Percentiles rank a stretch among this genome's conserved stretches.
These are phyloP conservation scores for Heritiera fomes DNA, from an alignment of 345 rosid genomes.

Conservation along the genomic window DNA sequence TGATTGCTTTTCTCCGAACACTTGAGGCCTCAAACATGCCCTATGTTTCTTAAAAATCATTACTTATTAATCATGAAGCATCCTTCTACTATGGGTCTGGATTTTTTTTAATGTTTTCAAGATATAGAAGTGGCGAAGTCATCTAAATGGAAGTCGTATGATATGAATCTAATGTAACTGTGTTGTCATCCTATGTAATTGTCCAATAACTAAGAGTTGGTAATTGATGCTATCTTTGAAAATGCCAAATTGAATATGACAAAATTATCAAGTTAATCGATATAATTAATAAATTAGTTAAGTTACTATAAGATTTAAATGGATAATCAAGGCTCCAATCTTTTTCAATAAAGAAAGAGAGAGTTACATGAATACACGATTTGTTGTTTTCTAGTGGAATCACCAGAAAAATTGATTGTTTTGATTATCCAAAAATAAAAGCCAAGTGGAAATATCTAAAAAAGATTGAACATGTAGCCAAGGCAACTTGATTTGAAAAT, in stretches of 20 bases:
- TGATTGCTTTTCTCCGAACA: neutral
- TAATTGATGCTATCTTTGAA: neutral
- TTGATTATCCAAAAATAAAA: neutral
- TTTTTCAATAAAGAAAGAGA: neutral
- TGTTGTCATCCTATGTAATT: neutral
- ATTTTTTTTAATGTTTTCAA: neutral
- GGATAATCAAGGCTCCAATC: too few species aligned
- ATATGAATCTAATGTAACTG: neutral
- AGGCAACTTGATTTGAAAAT: neutral
- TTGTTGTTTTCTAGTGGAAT: neutral
- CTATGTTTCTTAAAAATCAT: neutral
- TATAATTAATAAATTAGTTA: too few species aligned
- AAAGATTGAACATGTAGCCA: neutral
- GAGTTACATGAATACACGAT: neutral
- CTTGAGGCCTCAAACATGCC: neutral
- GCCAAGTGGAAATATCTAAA: neutral
- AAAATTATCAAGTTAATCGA: too few species aligned
- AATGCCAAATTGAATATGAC: too few species aligned
- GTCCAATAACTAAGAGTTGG: neutral
- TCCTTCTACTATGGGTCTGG: neutral
- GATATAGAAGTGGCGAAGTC: neutral
- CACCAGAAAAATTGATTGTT: neutral
- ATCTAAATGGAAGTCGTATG: neutral
- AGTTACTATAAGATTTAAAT: too few species aligned
- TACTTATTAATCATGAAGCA: slow-evolving; percentile 13